Conservation (phyloP, 1,284 basidiomycete genomes). For the Naganishia liquefaciens region DNA sequence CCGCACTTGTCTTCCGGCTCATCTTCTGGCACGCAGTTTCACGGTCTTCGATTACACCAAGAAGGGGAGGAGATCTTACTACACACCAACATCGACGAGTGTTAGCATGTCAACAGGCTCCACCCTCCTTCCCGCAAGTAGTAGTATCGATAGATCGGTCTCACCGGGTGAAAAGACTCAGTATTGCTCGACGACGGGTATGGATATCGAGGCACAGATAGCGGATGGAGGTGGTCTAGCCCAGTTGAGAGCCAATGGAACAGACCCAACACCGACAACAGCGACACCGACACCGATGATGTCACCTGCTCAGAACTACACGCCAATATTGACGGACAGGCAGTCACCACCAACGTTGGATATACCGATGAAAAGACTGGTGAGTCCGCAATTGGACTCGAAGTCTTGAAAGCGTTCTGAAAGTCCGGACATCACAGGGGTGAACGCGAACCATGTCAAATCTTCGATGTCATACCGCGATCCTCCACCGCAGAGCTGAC, state of each 20-base stretch:
- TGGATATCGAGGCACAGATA: slow-evolving; percentile 53
- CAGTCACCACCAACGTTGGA: neutral
- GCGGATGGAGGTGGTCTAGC: slow-evolving; percentile 54
- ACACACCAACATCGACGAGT: slow-evolving; percentile 38
- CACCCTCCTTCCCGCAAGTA: slow-evolving; percentile 17
- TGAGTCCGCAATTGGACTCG: neutral
- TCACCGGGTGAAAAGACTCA: slow-evolving; percentile 43
- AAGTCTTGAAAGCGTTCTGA: neutral
- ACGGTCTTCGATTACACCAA: slow-evolving; percentile 53
- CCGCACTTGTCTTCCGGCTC: neutral
- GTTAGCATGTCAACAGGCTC: slow-evolving; percentile 26
- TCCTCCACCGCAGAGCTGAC: too few species aligned
- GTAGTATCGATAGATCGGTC: neutral
- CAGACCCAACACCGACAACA: neutral
- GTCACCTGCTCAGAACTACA: neutral
- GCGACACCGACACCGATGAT: neutral
- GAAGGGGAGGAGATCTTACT: slow-evolving; percentile 50
- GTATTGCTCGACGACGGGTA: slow-evolving; percentile 46
- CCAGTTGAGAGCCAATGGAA: slow-evolving; percentile 37
- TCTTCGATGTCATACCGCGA: neutral
- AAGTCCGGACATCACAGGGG: neutral
- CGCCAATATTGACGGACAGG: too few species aligned
- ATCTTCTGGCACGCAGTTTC: slow-evolving; percentile 42
- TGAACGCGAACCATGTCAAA: neutral
- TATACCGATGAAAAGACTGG: slow-evolving; percentile 16